Evolutionary conservation across 2,329 filamentous ascomycete genomes (phyloP), one percentile per base, ranked within the genome.

Genomic region (Coniosporium tulheliwenetii): DNA sequence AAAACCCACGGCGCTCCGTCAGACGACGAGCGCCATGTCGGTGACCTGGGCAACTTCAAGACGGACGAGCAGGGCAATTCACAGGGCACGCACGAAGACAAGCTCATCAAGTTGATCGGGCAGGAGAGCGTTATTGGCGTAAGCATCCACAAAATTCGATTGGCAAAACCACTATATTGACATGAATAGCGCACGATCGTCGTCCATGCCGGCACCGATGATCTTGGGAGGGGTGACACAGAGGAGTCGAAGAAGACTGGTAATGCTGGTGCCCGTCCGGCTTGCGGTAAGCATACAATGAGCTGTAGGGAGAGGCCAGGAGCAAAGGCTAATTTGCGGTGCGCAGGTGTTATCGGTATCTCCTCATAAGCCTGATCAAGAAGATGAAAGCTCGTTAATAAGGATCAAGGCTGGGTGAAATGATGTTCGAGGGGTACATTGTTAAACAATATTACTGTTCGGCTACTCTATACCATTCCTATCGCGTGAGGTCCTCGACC

Each of bases 191-290:
- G 91, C 60, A 96, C 91, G 51, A 75, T 98, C 47, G 91, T 98
- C 56, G 77, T 93, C 57, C 91, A 98, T 72, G 79, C 72, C 53
- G 91, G 91, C 62, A 96, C 89, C 52, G 91, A 98, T 61, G 91
- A 98, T 61, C 85, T 98, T 50, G 91, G 91, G 66, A 84, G 83
- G 74, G 86, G 86, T 57, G 84, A 69, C 53, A 79, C 84, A 69
- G 85, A 89, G 69, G 86, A 96, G 73, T 94, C 85, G 58, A 85
- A 93, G 73, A 95, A 93, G 81, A 98, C 91, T 50, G 91, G 91
- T 52, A 98, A 96, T 64, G 91, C 91, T 60, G 91, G 91, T 56
- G 64, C 70, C 54, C 85, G 91, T 60, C 91, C 91, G 61, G 91
- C 91, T 62, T 98, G 91, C 69, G 91, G 91, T 84, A 75, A 61